Percentiles rank a stretch among this genome's conserved stretches.
Evolutionary conservation across 2,329 filamentous ascomycete species (phyloP).

Genomic region (Claviceps monticola): DNA sequence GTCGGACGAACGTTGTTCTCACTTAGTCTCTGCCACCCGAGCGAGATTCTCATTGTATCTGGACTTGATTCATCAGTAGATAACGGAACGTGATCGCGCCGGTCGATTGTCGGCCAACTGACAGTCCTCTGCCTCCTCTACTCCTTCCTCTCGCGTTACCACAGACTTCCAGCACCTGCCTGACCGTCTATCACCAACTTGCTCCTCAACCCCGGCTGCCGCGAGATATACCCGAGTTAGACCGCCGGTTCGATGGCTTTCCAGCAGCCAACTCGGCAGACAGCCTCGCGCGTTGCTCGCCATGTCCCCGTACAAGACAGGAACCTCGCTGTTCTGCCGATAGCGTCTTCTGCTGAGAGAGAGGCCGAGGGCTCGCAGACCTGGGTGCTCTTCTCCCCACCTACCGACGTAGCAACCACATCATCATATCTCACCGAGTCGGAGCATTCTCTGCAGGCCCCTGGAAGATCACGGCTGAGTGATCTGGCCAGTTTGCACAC

Average conservation of each 20-base stretch:
- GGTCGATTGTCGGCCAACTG: no score
- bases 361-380: constrained; percentile 63
- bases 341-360: constrained; percentile 14
- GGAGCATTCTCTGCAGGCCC: constrained; percentile 47
- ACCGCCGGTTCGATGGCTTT: constrained; percentile 35
- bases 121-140: no score
- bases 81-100: not conserved
- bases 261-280: constrained; percentile 43
- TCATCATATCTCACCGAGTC: constrained; percentile 57
- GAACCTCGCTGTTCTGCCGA: constrained; percentile 12
- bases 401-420: constrained; percentile 46
- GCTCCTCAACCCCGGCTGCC: not conserved
- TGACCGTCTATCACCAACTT: not conserved
- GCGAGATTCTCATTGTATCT: not conserved
- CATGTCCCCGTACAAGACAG: constrained; percentile 26
- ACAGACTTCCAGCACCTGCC: no score
- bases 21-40: not conserved
- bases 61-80: not conserved
- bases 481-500: constrained; percentile 70
- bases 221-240: not conserved
- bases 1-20: not conserved
- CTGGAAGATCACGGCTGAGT: constrained; percentile 60
- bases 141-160: no score
- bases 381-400: constrained; percentile 90
- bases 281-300: constrained; percentile 33